Conservation (phyloP, 352 stramenopile genomes). For the Globisporangium heterothallicum region DNA sequence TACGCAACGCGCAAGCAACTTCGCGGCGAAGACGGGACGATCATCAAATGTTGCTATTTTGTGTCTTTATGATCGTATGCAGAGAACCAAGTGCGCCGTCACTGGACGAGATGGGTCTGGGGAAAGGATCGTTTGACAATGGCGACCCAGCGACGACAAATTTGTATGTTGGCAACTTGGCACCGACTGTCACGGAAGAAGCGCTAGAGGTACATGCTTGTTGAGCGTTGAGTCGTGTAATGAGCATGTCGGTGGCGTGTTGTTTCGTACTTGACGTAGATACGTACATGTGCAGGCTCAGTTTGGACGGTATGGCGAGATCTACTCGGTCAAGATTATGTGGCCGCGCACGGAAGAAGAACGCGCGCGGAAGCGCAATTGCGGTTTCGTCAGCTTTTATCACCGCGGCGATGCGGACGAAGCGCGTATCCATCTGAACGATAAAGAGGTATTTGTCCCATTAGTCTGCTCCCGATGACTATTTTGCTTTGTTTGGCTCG, state of each 20-base stretch:
- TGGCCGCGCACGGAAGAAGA: conserved; percentile 96
- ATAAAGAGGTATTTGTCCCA: conserved; percentile 52
- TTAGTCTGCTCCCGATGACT: conserved; percentile 3
- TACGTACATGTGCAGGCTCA: conserved; percentile 38
- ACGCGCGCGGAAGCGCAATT: conserved; percentile 83
- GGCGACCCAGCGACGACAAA: conserved; percentile 89
- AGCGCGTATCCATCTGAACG: conserved; percentile 58
- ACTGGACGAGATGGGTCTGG: conserved; percentile 10
- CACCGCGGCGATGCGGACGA: conserved; percentile 75
- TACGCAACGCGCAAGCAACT: too few species aligned
- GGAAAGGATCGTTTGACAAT: conserved; percentile 79
- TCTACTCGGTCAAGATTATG: conserved; percentile 98
- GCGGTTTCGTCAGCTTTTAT: conserved; percentile 95
- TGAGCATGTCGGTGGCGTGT: not conserved
- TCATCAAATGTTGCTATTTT: too few species aligned
- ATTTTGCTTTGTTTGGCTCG: not conserved
- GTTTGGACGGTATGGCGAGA: conserved; percentile 88
- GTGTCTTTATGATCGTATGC: conserved; percentile 4
- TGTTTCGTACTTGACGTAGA: too few species aligned
- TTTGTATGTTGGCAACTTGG: conserved; percentile 93
- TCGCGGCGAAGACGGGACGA: too few species aligned
- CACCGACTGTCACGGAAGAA: conserved; percentile 91
- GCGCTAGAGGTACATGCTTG: conserved; percentile 58
- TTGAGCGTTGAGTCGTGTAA: not conserved
- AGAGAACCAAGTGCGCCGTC: conserved; percentile 15